phyloP scores from a whole-genome alignment of 768 basidiomycete species.

The Mycena alexandri region DNA sequence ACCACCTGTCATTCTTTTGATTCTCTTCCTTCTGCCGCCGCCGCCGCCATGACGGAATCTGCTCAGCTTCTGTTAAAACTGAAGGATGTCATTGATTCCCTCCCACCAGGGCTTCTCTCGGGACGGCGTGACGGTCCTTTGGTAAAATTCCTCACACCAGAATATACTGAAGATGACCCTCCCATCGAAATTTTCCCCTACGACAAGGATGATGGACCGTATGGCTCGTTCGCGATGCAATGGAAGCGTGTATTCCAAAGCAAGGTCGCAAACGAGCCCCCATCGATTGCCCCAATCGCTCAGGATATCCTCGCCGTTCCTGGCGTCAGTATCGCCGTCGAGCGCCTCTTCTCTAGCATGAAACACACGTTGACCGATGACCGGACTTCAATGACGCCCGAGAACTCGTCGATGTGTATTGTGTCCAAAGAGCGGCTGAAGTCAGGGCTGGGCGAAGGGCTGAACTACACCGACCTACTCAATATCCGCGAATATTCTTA shows the following conservation, averaged over 20 bases:
- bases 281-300: no score
- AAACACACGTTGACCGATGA: conserved; percentile 33
- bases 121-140: not conserved
- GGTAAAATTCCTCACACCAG: not conserved
- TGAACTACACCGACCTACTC: not conserved
- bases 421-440: conserved; percentile 15
- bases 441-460: conserved; percentile 6
- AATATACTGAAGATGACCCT: not conserved
- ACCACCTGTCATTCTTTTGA: not conserved
- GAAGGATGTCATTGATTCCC: not conserved
- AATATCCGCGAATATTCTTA: conserved; percentile 12
- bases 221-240: not conserved
- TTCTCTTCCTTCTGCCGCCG: no score
- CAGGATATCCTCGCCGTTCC: conserved; percentile 41
- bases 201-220: not conserved
- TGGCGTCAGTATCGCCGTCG: conserved; percentile 37
- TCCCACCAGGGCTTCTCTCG: not conserved
- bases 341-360: conserved; percentile 35
- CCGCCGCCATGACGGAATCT: no score
- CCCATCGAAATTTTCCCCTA: not conserved
- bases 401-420: conserved; percentile 17
- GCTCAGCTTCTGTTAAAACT: not conserved
- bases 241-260: not conserved
- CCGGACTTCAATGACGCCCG: conserved; percentile 35
- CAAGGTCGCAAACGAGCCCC: not conserved